Conservation (phyloP, 768 basidiomycete species). For the Trametopsis cervina region DNA sequence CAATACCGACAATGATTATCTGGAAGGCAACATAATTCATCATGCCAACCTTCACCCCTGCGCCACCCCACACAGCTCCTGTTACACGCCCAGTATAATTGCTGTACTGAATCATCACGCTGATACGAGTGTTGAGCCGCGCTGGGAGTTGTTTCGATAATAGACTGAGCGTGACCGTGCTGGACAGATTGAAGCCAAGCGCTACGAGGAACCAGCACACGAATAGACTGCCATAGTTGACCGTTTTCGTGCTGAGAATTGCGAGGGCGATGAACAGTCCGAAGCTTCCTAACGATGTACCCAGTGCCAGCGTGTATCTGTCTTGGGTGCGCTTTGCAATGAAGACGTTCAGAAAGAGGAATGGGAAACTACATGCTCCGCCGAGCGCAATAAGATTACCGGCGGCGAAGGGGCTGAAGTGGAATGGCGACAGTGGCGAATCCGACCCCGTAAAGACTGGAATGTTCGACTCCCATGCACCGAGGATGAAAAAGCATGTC, state of each 20-base stretch:
- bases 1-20: slow-evolving; percentile 53
- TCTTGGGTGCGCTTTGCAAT: slow-evolving; percentile 54
- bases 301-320: slow-evolving; percentile 47
- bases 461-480: slow-evolving; percentile 63
- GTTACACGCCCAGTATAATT: slow-evolving; percentile 60
- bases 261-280: slow-evolving; percentile 47
- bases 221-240: slow-evolving; percentile 43
- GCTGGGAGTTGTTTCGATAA: slow-evolving; percentile 64
- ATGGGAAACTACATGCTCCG: slow-evolving; percentile 54
- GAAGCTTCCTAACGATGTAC: slow-evolving; percentile 40
- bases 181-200: slow-evolving; percentile 68
- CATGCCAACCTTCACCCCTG: slow-evolving; percentile 56
- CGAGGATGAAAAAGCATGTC: slow-evolving; percentile 65
- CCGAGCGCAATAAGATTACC: slow-evolving; percentile 70
- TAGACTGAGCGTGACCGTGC: slow-evolving; percentile 58
- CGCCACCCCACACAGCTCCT: slow-evolving; percentile 64
- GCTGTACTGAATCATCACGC: slow-evolving; percentile 61
- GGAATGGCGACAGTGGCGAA: slow-evolving; percentile 28
- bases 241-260: slow-evolving; percentile 32
- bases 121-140: slow-evolving; percentile 50
- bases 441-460: slow-evolving; percentile 43
- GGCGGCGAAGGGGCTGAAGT: slow-evolving; percentile 55
- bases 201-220: slow-evolving; percentile 52
- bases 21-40: slow-evolving; percentile 50
- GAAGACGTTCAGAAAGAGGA: slow-evolving; percentile 55